Evolutionary conservation across 2,329 filamentous ascomycete genomes (phyloP), one percentile per base, ranked within the genome.

Genomic region (Botrytis hyacinthi): DNA sequence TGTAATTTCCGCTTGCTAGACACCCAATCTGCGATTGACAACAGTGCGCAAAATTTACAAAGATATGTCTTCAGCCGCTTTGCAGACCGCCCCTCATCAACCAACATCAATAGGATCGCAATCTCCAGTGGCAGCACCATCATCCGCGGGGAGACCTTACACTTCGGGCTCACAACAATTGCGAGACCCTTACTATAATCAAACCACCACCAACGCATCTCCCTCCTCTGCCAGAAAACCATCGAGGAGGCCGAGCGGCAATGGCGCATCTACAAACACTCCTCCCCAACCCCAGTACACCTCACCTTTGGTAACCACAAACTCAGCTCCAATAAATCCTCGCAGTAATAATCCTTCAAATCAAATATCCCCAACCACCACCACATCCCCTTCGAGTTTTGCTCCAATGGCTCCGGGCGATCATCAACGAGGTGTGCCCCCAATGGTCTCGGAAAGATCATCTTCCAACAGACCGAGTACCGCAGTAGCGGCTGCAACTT

Each of bases 381-480:
- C 86, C 62, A 81, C 84, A 57, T 81, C 84, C 42, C 78, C 84
- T 32, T 79, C 84, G 73, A 76, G 73, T 35, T 77, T 77, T 74
- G 62, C 75, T 40, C 60, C 73, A 46, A 80, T 80, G 79, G 75
- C 80, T 65, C 78, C 78, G 35, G 84, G 85, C 75, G 86, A 87
- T 79, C 85, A 86, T 79, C 84, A 85, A 83, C 88, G 84, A 83
- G 88, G 85, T 82, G 89, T 87, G 84, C 89, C 92, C 71, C 91
- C 93, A 37, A 87, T 93, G 78, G 91, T 92, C 72, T 94, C 93
- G 66, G 93, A 93, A 51, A 89, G 94, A 80, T 95, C 93, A 12
- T 97, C 94, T 22, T 96, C 93, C 61, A 92, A 90, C 76, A 61
- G 76, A 59, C 74, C 77, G 60, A 73, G 76, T 37, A 74, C 77